A percentile compares a stretch with the other conserved stretches of the same genome.
These are phyloP conservation scores for Ceratobasidium sp. DNA, from an alignment of 1,284 basidiomycete species.

Conservation along the genomic window DNA sequence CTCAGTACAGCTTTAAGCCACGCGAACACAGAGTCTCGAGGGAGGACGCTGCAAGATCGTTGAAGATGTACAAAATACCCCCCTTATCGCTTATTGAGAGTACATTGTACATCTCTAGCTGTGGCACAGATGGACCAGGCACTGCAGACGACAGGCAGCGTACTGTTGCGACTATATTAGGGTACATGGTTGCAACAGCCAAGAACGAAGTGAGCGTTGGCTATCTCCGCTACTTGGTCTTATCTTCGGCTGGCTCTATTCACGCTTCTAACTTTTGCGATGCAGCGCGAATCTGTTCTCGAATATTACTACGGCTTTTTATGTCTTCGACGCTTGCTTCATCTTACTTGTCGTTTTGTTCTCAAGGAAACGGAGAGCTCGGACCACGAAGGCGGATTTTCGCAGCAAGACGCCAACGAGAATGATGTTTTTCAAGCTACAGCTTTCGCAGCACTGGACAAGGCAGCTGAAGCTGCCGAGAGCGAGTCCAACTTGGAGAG, in stretches of 20 bases:
- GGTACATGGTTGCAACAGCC: not conserved
- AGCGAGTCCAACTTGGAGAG: too few relatives aligned
- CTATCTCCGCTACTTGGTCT: too few relatives aligned
- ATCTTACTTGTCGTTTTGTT: not conserved
- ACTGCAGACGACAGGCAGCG: not conserved
- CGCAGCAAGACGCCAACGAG: not conserved
- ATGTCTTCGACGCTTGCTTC: conserved; percentile 2
- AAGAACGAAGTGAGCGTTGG: not conserved
- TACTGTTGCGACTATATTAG: too few relatives aligned
- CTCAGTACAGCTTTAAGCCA: not conserved
- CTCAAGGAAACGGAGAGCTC: not conserved
- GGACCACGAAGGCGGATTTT: not conserved
- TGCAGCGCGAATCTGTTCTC: not conserved
- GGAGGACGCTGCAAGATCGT: not conserved
- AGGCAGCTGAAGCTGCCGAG: not conserved
- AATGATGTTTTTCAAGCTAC: not conserved
- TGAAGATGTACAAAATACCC: not conserved
- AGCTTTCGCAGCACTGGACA: not conserved
- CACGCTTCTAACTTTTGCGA: too few relatives aligned
- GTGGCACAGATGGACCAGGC: not conserved
- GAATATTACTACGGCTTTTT: conserved; percentile 20
- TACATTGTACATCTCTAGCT: not conserved
- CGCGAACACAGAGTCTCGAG: not conserved
- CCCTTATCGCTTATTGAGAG: not conserved
- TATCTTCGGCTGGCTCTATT: too few relatives aligned